phyloP scores from a whole-genome alignment of 2,329 filamentous ascomycete species.

The Aureobasidium mangrovei region DNA sequence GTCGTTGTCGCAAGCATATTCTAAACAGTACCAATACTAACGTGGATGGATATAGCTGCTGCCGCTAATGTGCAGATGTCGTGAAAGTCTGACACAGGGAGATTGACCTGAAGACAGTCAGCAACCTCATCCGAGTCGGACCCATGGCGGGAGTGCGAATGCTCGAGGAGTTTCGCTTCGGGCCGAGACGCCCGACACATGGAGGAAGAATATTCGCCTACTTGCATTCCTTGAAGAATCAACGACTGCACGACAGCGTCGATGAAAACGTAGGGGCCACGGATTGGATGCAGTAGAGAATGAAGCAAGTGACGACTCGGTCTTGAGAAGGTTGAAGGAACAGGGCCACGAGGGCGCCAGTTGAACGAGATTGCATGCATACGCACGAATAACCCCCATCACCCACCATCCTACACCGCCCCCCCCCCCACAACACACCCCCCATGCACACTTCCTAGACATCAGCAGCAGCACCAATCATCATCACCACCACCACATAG shows the following conservation, averaged over 20 bases:
- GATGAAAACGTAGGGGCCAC: slow-evolving; percentile 9
- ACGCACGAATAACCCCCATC: neutral
- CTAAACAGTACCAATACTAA: neutral
- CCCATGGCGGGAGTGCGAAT: no score
- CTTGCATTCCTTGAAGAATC: no score
- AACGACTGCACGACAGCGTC: neutral
- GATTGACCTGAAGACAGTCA: neutral
- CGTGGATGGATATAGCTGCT: neutral
- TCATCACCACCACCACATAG: neutral
- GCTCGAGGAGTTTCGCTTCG: no score
- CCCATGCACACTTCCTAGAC: neutral
- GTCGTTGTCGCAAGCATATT: neutral
- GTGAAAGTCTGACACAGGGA: neutral
- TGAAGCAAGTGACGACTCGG: neutral
- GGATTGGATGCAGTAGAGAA: slow-evolving; percentile 3
- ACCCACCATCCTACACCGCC: slow-evolving; percentile 1
- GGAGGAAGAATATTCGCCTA: neutral
- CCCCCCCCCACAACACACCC: slow-evolving; percentile 1
- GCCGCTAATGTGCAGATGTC: slow-evolving; percentile 12
- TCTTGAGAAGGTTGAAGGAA: no score
- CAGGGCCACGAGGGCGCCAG: neutral
- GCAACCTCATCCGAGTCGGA: no score
- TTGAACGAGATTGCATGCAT: neutral
- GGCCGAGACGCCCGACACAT: no score
- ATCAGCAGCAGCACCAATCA: neutral